Conservation (phyloP, 2,329 filamentous ascomycete genomes). For the Annulohypoxylon truncatum region DNA sequence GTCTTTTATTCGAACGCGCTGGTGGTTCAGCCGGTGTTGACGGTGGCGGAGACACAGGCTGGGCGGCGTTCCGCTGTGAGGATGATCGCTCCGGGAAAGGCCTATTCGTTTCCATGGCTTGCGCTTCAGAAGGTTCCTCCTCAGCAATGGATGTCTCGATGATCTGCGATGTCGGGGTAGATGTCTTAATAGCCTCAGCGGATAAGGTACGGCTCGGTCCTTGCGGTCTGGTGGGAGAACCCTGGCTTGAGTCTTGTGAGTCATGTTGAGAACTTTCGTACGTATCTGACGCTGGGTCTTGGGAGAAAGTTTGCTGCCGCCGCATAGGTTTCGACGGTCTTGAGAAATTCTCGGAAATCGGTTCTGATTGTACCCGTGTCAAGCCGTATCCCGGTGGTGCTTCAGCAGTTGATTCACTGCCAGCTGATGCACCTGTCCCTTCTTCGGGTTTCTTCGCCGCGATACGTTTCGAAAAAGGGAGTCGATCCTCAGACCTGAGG, state of each 20-base stretch:
- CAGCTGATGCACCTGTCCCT: slow-evolving; percentile 55
- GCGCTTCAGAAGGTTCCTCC: slow-evolving; percentile 47
- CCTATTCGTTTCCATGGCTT: slow-evolving; percentile 44
- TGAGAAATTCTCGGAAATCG: slow-evolving; percentile 72
- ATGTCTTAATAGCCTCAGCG: slow-evolving; percentile 38
- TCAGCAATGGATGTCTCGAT: slow-evolving; percentile 72
- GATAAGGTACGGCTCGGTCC: slow-evolving; percentile 39
- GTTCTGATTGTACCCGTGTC: slow-evolving; percentile 76
- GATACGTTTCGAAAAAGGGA: slow-evolving; percentile 79
- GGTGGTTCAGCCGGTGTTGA: slow-evolving; percentile 58
- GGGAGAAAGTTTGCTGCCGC: slow-evolving; percentile 62
- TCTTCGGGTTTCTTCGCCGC: slow-evolving; percentile 70
- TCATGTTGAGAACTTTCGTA: slow-evolving; percentile 64
- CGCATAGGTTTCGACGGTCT: slow-evolving; percentile 64
- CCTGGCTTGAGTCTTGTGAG: slow-evolving; percentile 51
- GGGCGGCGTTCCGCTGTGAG: slow-evolving; percentile 57
- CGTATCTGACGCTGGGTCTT: slow-evolving; percentile 53
- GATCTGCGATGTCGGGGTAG: slow-evolving; percentile 64
- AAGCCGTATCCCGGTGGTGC: slow-evolving; percentile 64
- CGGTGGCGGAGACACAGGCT: slow-evolving; percentile 63
- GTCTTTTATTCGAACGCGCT: slow-evolving; percentile 59
- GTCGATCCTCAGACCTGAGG: slow-evolving; percentile 79
- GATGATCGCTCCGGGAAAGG: slow-evolving; percentile 66
- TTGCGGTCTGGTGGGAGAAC: slow-evolving; percentile 35
- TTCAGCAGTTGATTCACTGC: slow-evolving; percentile 56